Base-by-base conservation (phyloP, 2,329 filamentous ascomycete genomes). In the Orbilia blumenaviensis region DNA sequence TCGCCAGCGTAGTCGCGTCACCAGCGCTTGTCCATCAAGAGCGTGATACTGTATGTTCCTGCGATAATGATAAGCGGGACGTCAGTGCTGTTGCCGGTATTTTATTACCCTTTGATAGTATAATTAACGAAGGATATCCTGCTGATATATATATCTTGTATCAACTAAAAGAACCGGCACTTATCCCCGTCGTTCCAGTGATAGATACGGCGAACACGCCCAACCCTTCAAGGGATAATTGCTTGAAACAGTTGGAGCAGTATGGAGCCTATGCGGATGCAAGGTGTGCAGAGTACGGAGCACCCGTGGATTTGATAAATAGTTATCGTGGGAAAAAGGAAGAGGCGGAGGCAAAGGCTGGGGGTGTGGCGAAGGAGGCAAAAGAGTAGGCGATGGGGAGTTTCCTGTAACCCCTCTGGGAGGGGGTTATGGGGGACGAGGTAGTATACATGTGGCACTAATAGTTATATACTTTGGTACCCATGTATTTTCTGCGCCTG, bases 261-360 rank as follows among this genome's bases (percentile, higher is more conserved):
- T 60, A 67, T 56, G 52, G 52, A 6, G 27, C 10, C n/a, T 67
- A 60, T 14, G 41, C 52, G 7, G 64, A 67, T 32, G 9, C 16
- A 8, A 27, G 63, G 8, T 67, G 63, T 23, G 12, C 14, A 10
- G 50, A 18, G 27, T 67, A 46, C 27, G 63, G 63, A 2, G 25
- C 42, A 9, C 64, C 64, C 16, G n/a, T 69, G 44, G 66, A 61
- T 9, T 21, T 62, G 32, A 69, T 69, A 9, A 42, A 69, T 44
- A 62, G 32, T 21, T 69, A 69, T 23, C 41, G 56, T 3, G 54
- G 41, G 7, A 9, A 27, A 9, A 34, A 5, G 12, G 58, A 21
- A 16, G 23, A 3, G 1, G 21, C 44, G 5, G 36, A 25, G 4
- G 21, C 14, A 9, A 32, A 18, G 27, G 41, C 7, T 9, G 3